Evolutionary conservation across 1,139 yeast species (phyloP).

Genomic region (Scheffersomyces cryptocercus): DNA sequence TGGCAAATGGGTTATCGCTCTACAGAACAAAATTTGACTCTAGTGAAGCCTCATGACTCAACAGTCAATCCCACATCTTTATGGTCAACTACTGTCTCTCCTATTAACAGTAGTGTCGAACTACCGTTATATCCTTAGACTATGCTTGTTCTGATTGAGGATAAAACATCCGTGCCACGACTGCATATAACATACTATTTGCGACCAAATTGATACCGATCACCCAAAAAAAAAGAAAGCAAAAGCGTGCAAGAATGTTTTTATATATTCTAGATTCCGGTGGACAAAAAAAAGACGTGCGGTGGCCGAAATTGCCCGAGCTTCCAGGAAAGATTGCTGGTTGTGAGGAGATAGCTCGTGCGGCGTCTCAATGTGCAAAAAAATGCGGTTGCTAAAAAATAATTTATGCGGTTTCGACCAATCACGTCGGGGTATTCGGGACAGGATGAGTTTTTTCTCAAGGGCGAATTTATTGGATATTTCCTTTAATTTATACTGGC

Average conservation of each 20-base stretch:
- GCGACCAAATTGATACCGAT: conserved; percentile 1
- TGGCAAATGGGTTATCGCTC: no score
- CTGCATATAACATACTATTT: no score
- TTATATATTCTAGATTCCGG: conserved; percentile 7
- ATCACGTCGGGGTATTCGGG: not conserved
- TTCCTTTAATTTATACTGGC: conserved; percentile 12
- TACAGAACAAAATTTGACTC: no score
- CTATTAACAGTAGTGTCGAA: no score
- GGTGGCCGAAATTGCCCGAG: conserved; percentile 1
- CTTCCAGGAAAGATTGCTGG: conserved; percentile 4
- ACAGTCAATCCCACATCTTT: no score
- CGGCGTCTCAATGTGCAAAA: not conserved
- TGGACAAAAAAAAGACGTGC: not conserved
- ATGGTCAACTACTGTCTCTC: no score
- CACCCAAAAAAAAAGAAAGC: conserved; percentile 3
- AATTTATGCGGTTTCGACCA: conserved; percentile 9
- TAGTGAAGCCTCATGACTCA: no score
- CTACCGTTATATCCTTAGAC: no score
- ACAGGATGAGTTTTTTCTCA: conserved; percentile 1
- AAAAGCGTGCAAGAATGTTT: conserved; percentile 14
- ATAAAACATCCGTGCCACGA: no score
- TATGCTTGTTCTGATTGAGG: no score
- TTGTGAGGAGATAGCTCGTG: conserved; percentile 8
- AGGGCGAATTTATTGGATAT: conserved; percentile 7
- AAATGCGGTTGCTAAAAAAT: not conserved